These are phyloP conservation scores for Penicillium cataractarum DNA, from an alignment of 495 filamentous ascomycete genomes.

Conservation along the genomic window DNA sequence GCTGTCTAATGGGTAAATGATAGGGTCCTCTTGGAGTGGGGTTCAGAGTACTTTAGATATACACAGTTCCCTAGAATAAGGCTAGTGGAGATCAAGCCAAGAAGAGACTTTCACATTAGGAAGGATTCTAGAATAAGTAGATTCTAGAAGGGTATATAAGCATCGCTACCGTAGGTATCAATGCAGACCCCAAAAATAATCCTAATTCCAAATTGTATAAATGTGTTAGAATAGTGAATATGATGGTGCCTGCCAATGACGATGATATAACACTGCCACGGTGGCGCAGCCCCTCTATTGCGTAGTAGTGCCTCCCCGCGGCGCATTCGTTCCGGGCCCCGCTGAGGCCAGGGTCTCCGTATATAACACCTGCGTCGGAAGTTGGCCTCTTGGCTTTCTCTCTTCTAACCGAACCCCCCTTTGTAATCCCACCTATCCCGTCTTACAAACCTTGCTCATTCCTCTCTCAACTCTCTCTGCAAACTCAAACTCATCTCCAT, in stretches of 20 bases:
- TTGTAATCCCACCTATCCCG: not conserved
- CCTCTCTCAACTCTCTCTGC: not conserved
- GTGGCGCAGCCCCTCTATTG: constrained; percentile 14
- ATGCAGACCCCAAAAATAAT: not conserved
- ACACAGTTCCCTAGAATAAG: not conserved
- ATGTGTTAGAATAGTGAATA: not conserved
- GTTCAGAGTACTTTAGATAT: not conserved
- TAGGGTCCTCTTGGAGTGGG: not conserved
- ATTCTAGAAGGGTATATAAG: not conserved
- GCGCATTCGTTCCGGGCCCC: not conserved
- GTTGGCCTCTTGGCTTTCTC: not conserved
- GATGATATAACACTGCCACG: constrained; percentile 11
- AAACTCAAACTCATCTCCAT: not conserved
- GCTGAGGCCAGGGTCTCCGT: not conserved
- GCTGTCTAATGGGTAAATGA: too few species aligned
- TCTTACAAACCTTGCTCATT: not conserved
- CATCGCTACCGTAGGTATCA: not conserved
- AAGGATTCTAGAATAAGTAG: constrained; percentile 1
- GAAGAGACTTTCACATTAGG: not conserved
- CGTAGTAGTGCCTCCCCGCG: not conserved
- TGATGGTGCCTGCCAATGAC: not conserved
- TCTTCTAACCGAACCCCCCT: not conserved
- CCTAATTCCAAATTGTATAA: not conserved
- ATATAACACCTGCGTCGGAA: not conserved
- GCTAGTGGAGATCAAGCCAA: too few species aligned